These are phyloP conservation scores for Eutypella sp. DNA, from an alignment of 2,329 filamentous ascomycete species.

Conservation along the genomic window DNA sequence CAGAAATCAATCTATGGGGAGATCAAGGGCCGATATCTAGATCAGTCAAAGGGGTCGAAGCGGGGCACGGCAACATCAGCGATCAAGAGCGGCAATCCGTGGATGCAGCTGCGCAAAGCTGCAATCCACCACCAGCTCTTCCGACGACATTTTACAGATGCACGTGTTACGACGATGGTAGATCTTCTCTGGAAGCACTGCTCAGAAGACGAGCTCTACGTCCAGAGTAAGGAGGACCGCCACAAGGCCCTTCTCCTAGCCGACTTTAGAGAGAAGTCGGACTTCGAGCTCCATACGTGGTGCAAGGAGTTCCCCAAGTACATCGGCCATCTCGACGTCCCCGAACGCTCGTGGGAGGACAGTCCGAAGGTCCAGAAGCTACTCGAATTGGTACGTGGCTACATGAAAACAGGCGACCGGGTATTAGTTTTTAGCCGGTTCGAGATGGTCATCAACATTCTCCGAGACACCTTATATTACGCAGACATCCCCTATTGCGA, in stretches of 20 bases:
- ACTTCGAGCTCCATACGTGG: constrained; percentile 63
- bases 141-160: constrained; percentile 72
- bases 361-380: constrained; percentile 84
- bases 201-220: constrained; percentile 43
- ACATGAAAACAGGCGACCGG: constrained; percentile 76
- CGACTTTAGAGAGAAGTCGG: constrained; percentile 54
- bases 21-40: constrained; percentile 57
- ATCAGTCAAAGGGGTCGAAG: constrained; percentile 53
- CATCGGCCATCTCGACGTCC: constrained; percentile 49
- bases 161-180: constrained; percentile 70
- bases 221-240: constrained; percentile 37
- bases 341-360: constrained; percentile 49
- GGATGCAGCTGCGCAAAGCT: constrained; percentile 89
- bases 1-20: constrained; percentile 71
- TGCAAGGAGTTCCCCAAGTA: constrained; percentile 54
- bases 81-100: constrained; percentile 59
- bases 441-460: constrained; percentile 82
- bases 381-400: constrained; percentile 66
- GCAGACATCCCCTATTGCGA: constrained; percentile 72
- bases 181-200: constrained; percentile 70
- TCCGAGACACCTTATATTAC: constrained; percentile 74
- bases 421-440: constrained; percentile 93
- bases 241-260: constrained; percentile 48
- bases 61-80: constrained; percentile 44
- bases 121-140: constrained; percentile 89